These are phyloP conservation scores for Fusarium siculi DNA, from an alignment of 2,329 filamentous ascomycete species.

Conservation along the genomic window DNA sequence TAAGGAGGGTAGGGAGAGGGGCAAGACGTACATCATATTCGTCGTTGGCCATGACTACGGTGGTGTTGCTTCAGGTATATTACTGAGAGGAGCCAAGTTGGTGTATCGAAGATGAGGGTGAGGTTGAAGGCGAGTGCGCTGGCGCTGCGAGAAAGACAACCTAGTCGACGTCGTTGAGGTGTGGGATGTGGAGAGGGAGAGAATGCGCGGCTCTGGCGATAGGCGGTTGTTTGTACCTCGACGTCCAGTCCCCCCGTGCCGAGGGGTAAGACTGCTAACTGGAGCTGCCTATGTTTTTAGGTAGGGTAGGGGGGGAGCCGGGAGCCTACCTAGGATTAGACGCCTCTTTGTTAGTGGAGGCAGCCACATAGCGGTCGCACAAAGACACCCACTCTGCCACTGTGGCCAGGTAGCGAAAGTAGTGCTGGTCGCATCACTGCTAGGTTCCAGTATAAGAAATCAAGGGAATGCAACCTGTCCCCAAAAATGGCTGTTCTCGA, in stretches of 20 bases:
- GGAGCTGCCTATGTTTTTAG: conserved; percentile 21
- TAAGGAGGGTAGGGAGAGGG: conserved; percentile 22
- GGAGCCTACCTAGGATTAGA: neutral
- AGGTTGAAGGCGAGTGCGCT: conserved; percentile 31
- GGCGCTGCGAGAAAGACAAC: conserved; percentile 40
- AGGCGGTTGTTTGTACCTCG: conserved; percentile 44
- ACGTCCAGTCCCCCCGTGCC: conserved; percentile 34
- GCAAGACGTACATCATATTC: conserved; percentile 91
- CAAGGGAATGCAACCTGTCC: conserved; percentile 45
- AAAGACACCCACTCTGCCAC: conserved; percentile 22
- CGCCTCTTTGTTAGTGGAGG: conserved; percentile 24
- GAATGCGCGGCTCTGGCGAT: conserved; percentile 49
- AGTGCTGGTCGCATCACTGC: conserved; percentile 20
- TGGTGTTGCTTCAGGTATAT: conserved; percentile 30
- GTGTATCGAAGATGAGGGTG: conserved; percentile 29
- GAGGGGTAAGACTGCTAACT: conserved; percentile 40
- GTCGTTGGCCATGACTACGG: conserved; percentile 92
- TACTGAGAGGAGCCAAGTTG: conserved; percentile 22
- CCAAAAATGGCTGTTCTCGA: conserved; percentile 32
- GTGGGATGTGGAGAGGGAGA: conserved; percentile 48
- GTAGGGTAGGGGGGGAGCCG: conserved; percentile 7
- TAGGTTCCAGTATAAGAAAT: conserved; percentile 28
- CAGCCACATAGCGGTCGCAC: conserved; percentile 25
- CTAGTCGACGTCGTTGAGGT: conserved; percentile 44
- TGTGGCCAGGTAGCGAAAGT: conserved; percentile 27